Conservation (phyloP, 768 basidiomycete genomes). For the Leccinum truebloodii region DNA sequence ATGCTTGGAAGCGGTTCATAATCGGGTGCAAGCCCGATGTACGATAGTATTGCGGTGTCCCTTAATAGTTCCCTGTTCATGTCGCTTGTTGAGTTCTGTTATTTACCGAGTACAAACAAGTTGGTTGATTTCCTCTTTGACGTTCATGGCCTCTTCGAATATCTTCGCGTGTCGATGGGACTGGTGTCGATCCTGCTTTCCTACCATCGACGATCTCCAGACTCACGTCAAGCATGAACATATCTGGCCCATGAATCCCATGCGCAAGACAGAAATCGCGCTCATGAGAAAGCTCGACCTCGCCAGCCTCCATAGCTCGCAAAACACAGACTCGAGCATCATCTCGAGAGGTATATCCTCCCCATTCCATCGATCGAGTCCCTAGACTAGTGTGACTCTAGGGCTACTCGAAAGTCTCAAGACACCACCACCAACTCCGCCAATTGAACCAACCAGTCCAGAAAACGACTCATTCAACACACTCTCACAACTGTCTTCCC, state of each 20-base stretch:
- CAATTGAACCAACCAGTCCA: neutral
- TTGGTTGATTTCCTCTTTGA: neutral
- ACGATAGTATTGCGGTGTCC: conserved; percentile 37
- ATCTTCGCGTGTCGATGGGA: conserved; percentile 50
- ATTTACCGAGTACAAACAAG: conserved; percentile 26
- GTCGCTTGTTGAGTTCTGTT: neutral
- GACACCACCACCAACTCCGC: conserved; percentile 2
- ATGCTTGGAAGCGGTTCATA: conserved; percentile 60
- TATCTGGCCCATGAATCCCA: conserved; percentile 44
- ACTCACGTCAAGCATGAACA: conserved; percentile 52
- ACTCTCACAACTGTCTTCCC: conserved; percentile 27
- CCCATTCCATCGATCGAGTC: neutral
- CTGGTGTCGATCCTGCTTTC: conserved; percentile 50
- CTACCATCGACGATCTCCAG: conserved; percentile 38
- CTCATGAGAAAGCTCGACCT: conserved; percentile 39
- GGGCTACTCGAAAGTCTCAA: conserved; percentile 3
- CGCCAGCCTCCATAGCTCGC: conserved; percentile 33
- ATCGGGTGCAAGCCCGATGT: conserved; percentile 58
- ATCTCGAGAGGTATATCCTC: conserved; percentile 22
- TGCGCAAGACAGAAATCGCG: conserved; percentile 45
- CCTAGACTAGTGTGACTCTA: conserved; percentile 10
- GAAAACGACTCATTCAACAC: conserved; percentile 13
- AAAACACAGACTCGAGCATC: conserved; percentile 12
- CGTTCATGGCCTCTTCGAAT: conserved; percentile 8
- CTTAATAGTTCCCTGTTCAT: conserved; percentile 6